These are phyloP conservation scores for Fabrea salina DNA, from an alignment of 169 alveolate species.

Conservation along the genomic window DNA sequence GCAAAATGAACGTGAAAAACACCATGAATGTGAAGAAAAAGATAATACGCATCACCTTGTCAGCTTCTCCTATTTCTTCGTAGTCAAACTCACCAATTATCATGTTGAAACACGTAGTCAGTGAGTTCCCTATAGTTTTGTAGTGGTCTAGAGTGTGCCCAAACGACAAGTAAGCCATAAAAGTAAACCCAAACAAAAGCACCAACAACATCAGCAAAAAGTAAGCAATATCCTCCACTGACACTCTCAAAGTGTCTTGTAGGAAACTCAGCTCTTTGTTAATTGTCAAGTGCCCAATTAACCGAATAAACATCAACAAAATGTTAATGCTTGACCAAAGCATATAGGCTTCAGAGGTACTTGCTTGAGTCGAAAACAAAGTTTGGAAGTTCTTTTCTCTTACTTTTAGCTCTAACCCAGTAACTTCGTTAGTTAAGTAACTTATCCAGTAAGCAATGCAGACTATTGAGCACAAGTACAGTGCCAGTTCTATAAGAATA, in stretches of 20 bases:
- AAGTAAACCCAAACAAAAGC: constrained; percentile 54
- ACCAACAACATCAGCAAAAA: constrained; percentile 44
- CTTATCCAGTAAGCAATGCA: background rate
- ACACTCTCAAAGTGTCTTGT: constrained; percentile 27
- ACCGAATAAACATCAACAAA: constrained; percentile 14
- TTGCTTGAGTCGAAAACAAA: background rate
- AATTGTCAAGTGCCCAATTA: background rate
- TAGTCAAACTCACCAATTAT: constrained; percentile 64
- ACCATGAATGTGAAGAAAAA: constrained; percentile 59
- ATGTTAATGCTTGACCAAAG: background rate
- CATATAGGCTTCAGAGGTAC: background rate
- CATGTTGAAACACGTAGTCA: constrained; percentile 49
- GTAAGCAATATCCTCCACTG: constrained; percentile 44
- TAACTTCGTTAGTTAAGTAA: background rate
- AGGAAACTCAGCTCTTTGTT: constrained; percentile 19
- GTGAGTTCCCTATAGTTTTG: constrained; percentile 35
- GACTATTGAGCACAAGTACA: background rate
- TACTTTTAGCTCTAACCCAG: background rate
- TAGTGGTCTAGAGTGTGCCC: constrained; percentile 41
- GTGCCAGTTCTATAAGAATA: background rate
- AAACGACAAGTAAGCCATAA: constrained; percentile 51
- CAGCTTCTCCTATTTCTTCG: constrained; percentile 30
- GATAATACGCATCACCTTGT: constrained; percentile 43
- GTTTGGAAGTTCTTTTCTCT: background rate
- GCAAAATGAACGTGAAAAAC: constrained; percentile 51